phyloP scores from a whole-genome alignment of 805 yeast genomes.

The Grigorovia transvaalensis region DNA sequence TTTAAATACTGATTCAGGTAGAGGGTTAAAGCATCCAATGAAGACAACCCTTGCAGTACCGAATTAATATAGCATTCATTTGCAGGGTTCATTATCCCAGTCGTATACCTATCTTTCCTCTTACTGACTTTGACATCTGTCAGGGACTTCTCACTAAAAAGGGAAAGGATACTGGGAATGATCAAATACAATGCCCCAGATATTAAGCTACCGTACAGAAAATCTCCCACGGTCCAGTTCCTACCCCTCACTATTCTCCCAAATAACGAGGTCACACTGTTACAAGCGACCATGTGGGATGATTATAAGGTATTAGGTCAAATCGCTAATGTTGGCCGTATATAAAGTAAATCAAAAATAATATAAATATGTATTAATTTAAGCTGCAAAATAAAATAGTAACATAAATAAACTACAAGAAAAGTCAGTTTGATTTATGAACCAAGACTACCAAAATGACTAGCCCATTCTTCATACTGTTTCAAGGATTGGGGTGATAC shows the following conservation, averaged over 20 bases:
- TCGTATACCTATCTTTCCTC: conserved; percentile 64
- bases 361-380: not conserved
- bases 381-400: not conserved
- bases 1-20: conserved; percentile 34
- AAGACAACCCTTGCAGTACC: conserved; percentile 66
- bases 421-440: not conserved
- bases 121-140: conserved; percentile 14
- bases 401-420: not conserved
- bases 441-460: conserved; percentile 80
- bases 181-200: conserved; percentile 14
- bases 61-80: conserved; percentile 93
- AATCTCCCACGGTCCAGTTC: conserved; percentile 6
- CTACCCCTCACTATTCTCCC: not conserved
- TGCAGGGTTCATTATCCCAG: conserved; percentile 71
- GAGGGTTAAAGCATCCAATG: conserved; percentile 47
- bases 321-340: not conserved
- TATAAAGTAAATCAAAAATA: not conserved
- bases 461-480: conserved; percentile 84
- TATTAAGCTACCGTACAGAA: conserved; percentile 10
- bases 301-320: not conserved
- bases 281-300: no score
- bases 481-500: conserved; percentile 72
- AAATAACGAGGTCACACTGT: no score
- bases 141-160: conserved; percentile 22
- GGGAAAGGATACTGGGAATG: conserved; percentile 7